These are phyloP conservation scores for Nicotiana otophora DNA, from an alignment of 257 asterid species.

Conservation along the genomic window DNA sequence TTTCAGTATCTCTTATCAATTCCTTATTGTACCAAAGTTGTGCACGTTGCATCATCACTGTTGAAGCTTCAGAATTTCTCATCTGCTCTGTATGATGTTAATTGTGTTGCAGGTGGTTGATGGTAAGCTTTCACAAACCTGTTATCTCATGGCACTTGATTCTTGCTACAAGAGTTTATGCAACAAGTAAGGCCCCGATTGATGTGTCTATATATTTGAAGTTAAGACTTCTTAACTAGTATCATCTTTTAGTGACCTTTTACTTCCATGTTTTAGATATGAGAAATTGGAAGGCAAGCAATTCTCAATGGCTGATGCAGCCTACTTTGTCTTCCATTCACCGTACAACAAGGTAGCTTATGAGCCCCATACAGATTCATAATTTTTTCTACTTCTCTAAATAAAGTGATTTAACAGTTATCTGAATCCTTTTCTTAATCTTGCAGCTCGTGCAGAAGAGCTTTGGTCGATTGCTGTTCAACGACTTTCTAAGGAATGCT, in stretches of 20 bases:
- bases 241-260: slow-evolving; percentile 1
- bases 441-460: slow-evolving; percentile 99
- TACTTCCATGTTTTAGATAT: slow-evolving; percentile 39
- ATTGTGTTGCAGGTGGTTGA: slow-evolving; percentile 70
- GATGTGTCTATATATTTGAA: background rate
- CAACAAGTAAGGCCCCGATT: slow-evolving; percentile 45
- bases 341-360: slow-evolving; percentile 91
- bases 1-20: background rate
- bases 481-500: slow-evolving; percentile 66
- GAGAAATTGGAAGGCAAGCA: slow-evolving; percentile 78
- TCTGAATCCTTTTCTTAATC: background rate
- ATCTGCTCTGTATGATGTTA: background rate
- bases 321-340: slow-evolving; percentile 87
- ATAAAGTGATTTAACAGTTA: background rate
- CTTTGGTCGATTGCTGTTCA: slow-evolving; percentile 75
- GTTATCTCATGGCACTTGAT: slow-evolving; percentile 98
- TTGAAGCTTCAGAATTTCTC: background rate
- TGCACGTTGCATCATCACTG: background rate
- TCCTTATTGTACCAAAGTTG: background rate
- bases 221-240: background rate
- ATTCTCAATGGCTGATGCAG: slow-evolving; percentile 74
- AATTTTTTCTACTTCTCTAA: background rate
- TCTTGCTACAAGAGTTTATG: slow-evolving; percentile 84
- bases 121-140: slow-evolving; percentile 98
- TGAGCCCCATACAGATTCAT: background rate